Evolutionary conservation across 495 filamentous ascomycete species (phyloP).

Genomic region (Penicillium crystallinum): DNA sequence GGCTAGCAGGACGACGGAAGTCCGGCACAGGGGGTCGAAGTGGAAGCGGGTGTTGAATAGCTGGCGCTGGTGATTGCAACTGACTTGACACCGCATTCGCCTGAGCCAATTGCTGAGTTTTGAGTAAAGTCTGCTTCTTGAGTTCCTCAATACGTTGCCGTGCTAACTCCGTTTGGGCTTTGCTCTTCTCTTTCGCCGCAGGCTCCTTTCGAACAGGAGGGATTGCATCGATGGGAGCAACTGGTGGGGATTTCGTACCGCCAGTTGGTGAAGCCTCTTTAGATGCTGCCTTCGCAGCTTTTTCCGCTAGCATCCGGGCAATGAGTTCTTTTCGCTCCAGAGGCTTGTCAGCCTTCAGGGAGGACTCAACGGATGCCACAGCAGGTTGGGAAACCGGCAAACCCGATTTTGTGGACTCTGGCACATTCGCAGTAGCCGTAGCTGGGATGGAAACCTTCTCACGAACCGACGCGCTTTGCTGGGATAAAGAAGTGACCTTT

Average conservation of each 20-base stretch:
- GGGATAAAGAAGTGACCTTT: slow-evolving; percentile 22
- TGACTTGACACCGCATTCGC: not conserved
- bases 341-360: slow-evolving; percentile 35
- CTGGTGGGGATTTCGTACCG: slow-evolving; percentile 4
- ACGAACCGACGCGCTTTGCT: not conserved
- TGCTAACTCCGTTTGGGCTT: slow-evolving; percentile 51
- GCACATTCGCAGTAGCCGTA: not conserved
- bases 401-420: not conserved
- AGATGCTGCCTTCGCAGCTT: slow-evolving; percentile 33
- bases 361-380: slow-evolving; percentile 1
- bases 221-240: slow-evolving; percentile 7
- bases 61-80: slow-evolving; percentile 1
- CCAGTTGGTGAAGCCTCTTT: slow-evolving; percentile 16
- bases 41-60: slow-evolving; percentile 39
- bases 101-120: slow-evolving; percentile 22
- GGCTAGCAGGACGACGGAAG: slow-evolving; percentile 23
- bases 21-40: slow-evolving; percentile 38
- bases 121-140: slow-evolving; percentile 38
- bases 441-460: not conserved
- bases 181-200: slow-evolving; percentile 47
- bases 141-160: slow-evolving; percentile 48
- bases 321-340: slow-evolving; percentile 74
- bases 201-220: slow-evolving; percentile 19
- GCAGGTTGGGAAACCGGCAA: slow-evolving; percentile 4
- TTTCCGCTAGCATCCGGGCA: slow-evolving; percentile 63